Conservation (phyloP, 1,139 yeast genomes). For the Magnusiomyces paraingens region DNA sequence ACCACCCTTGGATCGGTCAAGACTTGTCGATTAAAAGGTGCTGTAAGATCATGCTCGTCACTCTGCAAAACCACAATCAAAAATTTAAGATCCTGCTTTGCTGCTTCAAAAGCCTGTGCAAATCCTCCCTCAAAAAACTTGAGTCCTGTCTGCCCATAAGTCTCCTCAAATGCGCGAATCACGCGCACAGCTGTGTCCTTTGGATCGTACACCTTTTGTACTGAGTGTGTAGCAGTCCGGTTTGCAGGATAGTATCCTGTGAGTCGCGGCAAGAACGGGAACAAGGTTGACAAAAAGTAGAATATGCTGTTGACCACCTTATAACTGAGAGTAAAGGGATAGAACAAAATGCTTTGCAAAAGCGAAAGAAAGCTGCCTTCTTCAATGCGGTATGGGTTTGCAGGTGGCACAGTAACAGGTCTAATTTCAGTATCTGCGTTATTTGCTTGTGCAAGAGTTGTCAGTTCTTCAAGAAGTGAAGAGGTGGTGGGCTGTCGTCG, state of each 20-base stretch:
- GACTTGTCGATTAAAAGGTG: constrained; percentile 49
- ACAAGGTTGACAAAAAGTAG: constrained; percentile 29
- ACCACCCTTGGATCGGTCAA: constrained; percentile 50
- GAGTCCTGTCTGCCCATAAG: constrained; percentile 26
- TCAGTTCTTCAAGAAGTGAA: constrained; percentile 30
- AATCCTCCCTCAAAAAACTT: constrained; percentile 66
- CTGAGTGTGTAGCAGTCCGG: constrained; percentile 28
- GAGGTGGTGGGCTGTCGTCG: constrained; percentile 15
- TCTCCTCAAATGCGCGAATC: constrained; percentile 36
- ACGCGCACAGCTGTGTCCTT: constrained; percentile 38
- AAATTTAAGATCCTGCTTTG: constrained; percentile 63
- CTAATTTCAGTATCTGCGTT: constrained; percentile 19
- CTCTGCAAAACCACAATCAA: constrained; percentile 69
- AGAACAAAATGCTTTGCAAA: constrained; percentile 28
- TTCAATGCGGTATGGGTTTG: constrained; percentile 19
- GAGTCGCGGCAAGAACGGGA: constrained; percentile 34
- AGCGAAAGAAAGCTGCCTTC: constrained; percentile 23
- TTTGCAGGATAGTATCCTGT: constrained; percentile 35
- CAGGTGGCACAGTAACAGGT: constrained; percentile 19
- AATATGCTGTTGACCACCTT: constrained; percentile 28
- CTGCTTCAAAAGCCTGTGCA: constrained; percentile 62
- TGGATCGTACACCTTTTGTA: constrained; percentile 34
- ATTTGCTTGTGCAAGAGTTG: constrained; percentile 5
- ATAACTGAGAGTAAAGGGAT: constrained; percentile 32
- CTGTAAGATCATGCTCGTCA: constrained; percentile 60